These are phyloP conservation scores for Ceratocystiopsis sp. DNA, from an alignment of 2,329 filamentous ascomycete species.

Conservation along the genomic window DNA sequence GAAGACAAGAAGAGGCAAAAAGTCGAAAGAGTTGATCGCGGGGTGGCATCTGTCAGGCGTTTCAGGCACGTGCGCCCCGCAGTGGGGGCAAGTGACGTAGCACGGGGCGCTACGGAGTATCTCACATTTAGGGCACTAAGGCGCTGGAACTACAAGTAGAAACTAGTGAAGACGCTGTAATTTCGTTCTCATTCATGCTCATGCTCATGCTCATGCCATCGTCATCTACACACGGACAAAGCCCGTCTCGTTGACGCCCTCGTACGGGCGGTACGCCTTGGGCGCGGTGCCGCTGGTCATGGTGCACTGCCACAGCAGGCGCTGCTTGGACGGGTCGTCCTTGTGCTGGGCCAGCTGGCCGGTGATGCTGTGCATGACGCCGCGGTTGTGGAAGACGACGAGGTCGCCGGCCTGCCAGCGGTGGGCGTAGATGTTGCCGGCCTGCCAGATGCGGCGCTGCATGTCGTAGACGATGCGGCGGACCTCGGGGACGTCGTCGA, in stretches of 20 bases:
- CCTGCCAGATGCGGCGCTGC: slow-evolving; percentile 21
- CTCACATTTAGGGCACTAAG: no score
- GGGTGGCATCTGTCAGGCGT: no score
- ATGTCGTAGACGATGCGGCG: slow-evolving; percentile 3
- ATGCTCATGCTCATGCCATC: no score
- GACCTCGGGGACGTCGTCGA: slow-evolving; percentile 9
- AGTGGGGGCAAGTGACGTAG: no score
- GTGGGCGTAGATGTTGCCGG: slow-evolving; percentile 51
- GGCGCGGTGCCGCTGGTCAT: slow-evolving; percentile 19
- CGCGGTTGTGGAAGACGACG: slow-evolving; percentile 64
- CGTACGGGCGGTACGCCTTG: slow-evolving; percentile 5
- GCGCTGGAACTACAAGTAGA: no score
- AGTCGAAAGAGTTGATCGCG: no score
- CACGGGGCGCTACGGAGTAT: no score
- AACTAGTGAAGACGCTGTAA: no score
- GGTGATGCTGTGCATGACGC: slow-evolving; percentile 57
- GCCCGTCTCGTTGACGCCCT: slow-evolving; percentile 7
- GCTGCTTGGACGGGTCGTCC: slow-evolving; percentile 42
- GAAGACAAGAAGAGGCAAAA: no score
- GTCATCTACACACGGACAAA: slow-evolving; percentile 29
- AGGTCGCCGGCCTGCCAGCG: slow-evolving; percentile 64
- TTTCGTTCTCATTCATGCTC: no score
- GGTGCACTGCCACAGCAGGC: slow-evolving; percentile 64
- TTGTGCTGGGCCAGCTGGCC: slow-evolving; percentile 41
- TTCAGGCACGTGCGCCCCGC: no score